Evolutionary conservation across 139 green algal genomes (phyloP), one percentile per base, ranked within the genome.

Genomic region (Micractinium sp.): DNA sequence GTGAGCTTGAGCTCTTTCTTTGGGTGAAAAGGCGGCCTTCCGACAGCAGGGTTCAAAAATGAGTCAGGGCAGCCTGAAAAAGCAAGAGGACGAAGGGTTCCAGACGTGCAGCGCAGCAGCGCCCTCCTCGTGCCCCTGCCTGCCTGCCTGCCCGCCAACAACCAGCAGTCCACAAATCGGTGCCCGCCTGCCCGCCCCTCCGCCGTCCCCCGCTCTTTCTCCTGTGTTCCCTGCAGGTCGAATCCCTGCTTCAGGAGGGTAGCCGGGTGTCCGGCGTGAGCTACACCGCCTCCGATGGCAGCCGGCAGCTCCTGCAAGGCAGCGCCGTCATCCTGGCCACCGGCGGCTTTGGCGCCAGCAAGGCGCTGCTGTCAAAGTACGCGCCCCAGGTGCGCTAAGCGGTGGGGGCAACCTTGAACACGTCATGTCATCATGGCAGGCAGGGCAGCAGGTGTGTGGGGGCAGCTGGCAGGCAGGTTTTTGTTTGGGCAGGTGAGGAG

Each of bases 281-380:
- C 31, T 87, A 90, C 63, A 67, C 33, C 27, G 47, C 67, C 27
- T 47, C 67, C 0, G 38, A 73, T 38, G 86, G 79, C 60, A 67
- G 33, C 31, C 82, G 33, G 29, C 38, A 76, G 77, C 27, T 25
- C n/a, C 81, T 94, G 89, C 41, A 61, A 5, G 87, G 79, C 35
- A 71, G 90, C 56, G 92, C 92, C 23, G 83, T 97, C 41, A 86
- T 97, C 38, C 89, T 97, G 83, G 93, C 95, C 0, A 95, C 92
- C 41, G 95, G 95, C 23, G 95, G 95, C 56, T 97, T 96, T 88
- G 94, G 86, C 4, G 95, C 94, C 69, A 96, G 91, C 89, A 89
- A 85, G 60, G 82, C 85, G 9, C 88, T 97, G 85, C 84, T 97
- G 29, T 27, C 82, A 14, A n/a, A 81, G 75, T 56, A 89, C 76